Evolutionary conservation across 2,329 filamentous ascomycete genomes (phyloP), one percentile per base, ranked within the genome.

Genomic region (Chaetomium strumarium): DNA sequence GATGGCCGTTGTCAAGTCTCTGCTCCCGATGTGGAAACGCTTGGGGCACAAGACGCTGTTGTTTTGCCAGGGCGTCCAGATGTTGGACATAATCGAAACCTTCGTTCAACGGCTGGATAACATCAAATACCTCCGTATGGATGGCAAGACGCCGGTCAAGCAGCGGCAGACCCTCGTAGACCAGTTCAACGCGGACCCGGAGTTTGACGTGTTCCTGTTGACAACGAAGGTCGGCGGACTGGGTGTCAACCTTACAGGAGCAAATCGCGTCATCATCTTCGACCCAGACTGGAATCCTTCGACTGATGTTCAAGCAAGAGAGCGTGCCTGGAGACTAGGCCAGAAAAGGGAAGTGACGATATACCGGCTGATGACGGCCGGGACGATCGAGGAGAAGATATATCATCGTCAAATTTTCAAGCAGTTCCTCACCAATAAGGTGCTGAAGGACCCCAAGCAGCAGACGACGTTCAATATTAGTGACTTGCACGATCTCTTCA

Each of bases 241-340:
- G 13, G 93, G 93, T 6, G 86, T 96, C 43, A 99, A 99, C 60
- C 74, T 99, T 19, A 99, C 93, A 0, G 93, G 93, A 8, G 93
- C 93, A 5, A 89, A 96, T 66, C 84, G 93, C 33, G 92, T 99
- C 58, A 96, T 99, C 65, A 97, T 99, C 50, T 99, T 93, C 65
- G 95, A 99, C 64, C 95, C 93, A 0, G 93, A 99, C 66, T 99
- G 93, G 93, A 97, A 97, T 63, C 93, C 92, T 2, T 96, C 92
- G 0, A 97, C 92, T 0, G 93, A 99, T 65, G 77, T 96, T 24
- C 93, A 99, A 71, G 93, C 93, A 14, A 85, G 93, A 44, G 93
- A 99, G 70, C 82, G 93, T 63, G 93, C 95, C 6, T 99, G 93
- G 93, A 84, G 93, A 52, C 74, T 99, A 2, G 93, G 93, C 0